These are phyloP conservation scores for Fraxinus velutina DNA, from an alignment of 305 asterid genomes.

Conservation along the genomic window DNA sequence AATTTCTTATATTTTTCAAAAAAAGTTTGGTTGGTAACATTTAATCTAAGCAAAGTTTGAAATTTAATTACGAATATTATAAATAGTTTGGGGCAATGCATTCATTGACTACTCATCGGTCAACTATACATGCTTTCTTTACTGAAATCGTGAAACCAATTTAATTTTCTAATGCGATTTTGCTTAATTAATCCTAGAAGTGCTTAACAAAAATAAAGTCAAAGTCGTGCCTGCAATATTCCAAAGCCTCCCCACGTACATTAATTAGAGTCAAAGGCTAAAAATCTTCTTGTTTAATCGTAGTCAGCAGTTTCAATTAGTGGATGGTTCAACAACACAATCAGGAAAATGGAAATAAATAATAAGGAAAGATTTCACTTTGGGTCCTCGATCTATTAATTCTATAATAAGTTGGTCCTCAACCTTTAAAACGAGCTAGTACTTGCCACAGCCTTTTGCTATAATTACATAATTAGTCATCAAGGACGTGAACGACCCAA, in stretches of 20 bases:
- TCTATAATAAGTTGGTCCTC: not conserved
- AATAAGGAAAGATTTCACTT: not conserved
- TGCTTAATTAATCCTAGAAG: not conserved
- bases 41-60: not conserved
- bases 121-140: not conserved
- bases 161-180: not conserved
- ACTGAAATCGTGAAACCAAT: not conserved
- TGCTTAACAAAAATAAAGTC: not conserved
- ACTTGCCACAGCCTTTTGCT: not conserved
- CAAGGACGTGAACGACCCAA: not conserved
- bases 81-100: slow-evolving; percentile 10
- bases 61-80: not conserved
- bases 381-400: not conserved
- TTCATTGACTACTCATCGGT: slow-evolving; percentile 21
- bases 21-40: not conserved
- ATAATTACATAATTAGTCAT: not conserved
- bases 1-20: not conserved
- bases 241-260: not conserved
- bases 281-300: not conserved
- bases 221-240: slow-evolving; percentile 2
- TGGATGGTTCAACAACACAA: slow-evolving; percentile 34
- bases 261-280: slow-evolving; percentile 14
- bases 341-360: not conserved
- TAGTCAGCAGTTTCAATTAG: slow-evolving; percentile 28
- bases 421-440: not conserved